These are phyloP conservation scores for Quercus rubra DNA, from an alignment of 306 rosid species.

Conservation along the genomic window DNA sequence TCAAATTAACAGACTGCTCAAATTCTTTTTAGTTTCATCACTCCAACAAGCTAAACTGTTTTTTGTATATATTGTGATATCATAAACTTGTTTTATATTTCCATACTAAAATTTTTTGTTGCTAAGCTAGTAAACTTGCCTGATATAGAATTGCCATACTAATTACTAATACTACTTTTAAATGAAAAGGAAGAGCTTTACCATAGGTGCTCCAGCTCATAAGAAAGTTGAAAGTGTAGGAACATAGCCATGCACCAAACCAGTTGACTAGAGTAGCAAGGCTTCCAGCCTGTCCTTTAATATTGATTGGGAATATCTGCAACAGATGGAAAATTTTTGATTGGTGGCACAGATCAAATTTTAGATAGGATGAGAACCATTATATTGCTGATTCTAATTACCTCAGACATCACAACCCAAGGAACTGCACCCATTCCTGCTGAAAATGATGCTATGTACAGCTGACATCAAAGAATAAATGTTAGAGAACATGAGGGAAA, in stretches of 20 bases:
- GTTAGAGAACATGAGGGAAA: neutral
- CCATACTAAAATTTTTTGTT: neutral
- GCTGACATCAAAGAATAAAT: constrained; percentile 33
- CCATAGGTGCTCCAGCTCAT: constrained; percentile 89
- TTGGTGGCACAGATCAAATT: neutral
- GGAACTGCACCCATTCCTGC: constrained; percentile 96
- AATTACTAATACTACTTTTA: neutral
- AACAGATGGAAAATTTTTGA: constrained; percentile 5
- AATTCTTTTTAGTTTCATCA: too few relatives aligned
- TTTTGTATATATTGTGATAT: neutral
- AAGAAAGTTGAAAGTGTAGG: constrained; percentile 85
- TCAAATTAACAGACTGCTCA: neutral
- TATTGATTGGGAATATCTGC: constrained; percentile 88
- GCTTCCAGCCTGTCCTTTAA: constrained; percentile 86
- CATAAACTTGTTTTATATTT: neutral
- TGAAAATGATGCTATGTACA: constrained; percentile 74
- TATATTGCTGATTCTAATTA: constrained; percentile 21
- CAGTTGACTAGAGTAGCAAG: constrained; percentile 81
- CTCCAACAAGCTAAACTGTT: too few relatives aligned
- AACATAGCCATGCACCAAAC: constrained; percentile 92
- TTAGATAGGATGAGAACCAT: neutral
- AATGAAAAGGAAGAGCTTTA: constrained; percentile 21
- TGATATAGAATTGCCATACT: neutral
- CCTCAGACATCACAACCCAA: constrained; percentile 98
- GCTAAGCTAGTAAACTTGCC: neutral